These are phyloP conservation scores for Saturnispora dispora DNA, from an alignment of 805 yeast species.

Conservation along the genomic window DNA sequence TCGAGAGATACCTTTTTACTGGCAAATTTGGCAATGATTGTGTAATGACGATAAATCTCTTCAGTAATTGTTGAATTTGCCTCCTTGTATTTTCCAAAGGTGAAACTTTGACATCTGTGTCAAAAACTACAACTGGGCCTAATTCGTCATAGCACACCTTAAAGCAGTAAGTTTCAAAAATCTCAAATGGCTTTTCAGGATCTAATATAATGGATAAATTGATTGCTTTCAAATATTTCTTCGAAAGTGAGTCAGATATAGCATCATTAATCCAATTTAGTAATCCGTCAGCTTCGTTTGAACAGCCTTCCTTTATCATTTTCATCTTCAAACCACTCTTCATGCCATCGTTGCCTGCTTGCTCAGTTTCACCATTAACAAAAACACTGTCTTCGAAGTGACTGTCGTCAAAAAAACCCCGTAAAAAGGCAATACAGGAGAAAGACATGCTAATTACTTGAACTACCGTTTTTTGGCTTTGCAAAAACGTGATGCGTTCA, in stretches of 20 bases:
- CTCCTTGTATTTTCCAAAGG: constrained; percentile 31
- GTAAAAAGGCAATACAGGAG: constrained; percentile 47
- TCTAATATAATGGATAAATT: constrained; percentile 39
- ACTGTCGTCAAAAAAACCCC: constrained; percentile 50
- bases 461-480: constrained; percentile 38
- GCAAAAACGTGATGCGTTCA: constrained; percentile 16
- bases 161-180: constrained; percentile 45
- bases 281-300: constrained; percentile 38
- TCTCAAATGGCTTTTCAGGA: constrained; percentile 32
- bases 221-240: constrained; percentile 35
- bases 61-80: constrained; percentile 40
- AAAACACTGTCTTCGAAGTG: constrained; percentile 41
- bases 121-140: constrained; percentile 6
- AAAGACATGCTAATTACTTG: constrained; percentile 43
- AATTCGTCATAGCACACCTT: constrained; percentile 32
- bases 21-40: constrained; percentile 49
- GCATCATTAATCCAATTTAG: constrained; percentile 48
- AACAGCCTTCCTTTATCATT: constrained; percentile 37
- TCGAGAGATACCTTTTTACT: constrained; percentile 34
- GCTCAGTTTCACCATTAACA: constrained; percentile 17
- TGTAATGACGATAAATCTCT: constrained; percentile 42
- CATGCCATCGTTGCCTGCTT: background rate
- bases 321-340: constrained; percentile 36
- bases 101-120: constrained; percentile 9
- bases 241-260: constrained; percentile 35